Evolutionary conservation across 2,329 filamentous ascomycete genomes (phyloP), one percentile per base, ranked within the genome.

Genomic region (Botrytis hyacinthi): DNA sequence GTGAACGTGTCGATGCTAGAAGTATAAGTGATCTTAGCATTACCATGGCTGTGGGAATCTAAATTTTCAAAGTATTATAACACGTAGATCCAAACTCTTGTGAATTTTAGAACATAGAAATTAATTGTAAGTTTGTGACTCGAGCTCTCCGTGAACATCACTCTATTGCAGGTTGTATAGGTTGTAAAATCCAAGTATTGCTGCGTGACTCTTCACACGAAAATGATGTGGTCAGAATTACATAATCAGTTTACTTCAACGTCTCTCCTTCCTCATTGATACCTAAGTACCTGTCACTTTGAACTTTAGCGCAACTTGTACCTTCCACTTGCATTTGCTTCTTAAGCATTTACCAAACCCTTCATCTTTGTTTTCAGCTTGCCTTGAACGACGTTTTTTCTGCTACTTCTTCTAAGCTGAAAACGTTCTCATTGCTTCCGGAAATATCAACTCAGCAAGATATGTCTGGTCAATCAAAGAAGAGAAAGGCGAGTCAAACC

Each of bases 21-120:
- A 18, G 42, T 18, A 44, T 44, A 16, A 14, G 42, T 7, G 42
- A 44, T 7, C 1, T 44, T 18, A 44, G 16, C 16, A 44, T 44
- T 44, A 44, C 5, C 16, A 18, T 44, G 6, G 42, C 0, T 22
- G 22, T 0, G 7, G 20, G 1, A 10, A 48, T 48, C 0, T 26
- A 10, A 10, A 10, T 10, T 26, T 26, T 48, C 20, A 26, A 0
- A 26, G 8, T 22, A 10, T 48, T 0, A 51, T n/a, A 6, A 51
- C 14, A n/a, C 2, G 0, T n/a, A n/a, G 4, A 14, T 14, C 7
- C 10, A 51, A 51, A 51, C 22, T n/a, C 10, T 51, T n/a, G 0
- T 10, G 46, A 48, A 26, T 48, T 22, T 0, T 26, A 48, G 46
- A 48, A 5, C 7, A 48, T 2, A 48, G 5, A 7, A 46, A 20